Conservation (phyloP, 805 yeast genomes). For the Candida koratica region DNA sequence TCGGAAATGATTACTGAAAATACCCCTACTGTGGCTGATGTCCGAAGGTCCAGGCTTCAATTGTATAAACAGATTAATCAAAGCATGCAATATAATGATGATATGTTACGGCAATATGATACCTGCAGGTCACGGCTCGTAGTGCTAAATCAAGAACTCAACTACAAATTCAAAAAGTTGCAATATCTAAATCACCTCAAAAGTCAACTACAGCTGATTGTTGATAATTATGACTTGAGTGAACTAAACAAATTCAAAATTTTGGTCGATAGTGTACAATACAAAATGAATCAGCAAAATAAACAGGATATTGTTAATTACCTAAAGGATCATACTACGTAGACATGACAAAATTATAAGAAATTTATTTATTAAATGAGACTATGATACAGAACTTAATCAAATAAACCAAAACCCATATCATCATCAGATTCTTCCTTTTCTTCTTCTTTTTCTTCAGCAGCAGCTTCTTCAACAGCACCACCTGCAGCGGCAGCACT, state of each 20-base stretch:
- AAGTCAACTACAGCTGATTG: conserved; percentile 8
- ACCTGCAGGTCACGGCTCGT: conserved; percentile 17
- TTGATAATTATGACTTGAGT: conserved; percentile 4
- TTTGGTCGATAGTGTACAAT: conserved; percentile 12
- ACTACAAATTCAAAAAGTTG: conserved; percentile 29
- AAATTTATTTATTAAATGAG: conserved; percentile 1
- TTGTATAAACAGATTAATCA: conserved; percentile 18
- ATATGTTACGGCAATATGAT: conserved; percentile 21
- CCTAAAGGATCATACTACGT: conserved; percentile 3
- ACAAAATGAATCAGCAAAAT: conserved; percentile 9
- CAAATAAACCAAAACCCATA: conserved; percentile 91
- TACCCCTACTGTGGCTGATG: conserved; percentile 5
- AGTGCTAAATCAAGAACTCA: conserved; percentile 17
- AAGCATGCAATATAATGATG: conserved; percentile 11
- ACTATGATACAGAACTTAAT: conserved; percentile 45
- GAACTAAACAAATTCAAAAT: conserved; percentile 25
- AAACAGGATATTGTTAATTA: conserved; percentile 6
- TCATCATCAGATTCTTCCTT: conserved; percentile 39
- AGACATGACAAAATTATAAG: background rate
- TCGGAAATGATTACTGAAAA: conserved; percentile 5
- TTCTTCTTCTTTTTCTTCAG: conserved; percentile 33
- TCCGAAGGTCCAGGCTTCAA: conserved; percentile 7
- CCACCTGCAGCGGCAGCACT: conserved; percentile 34
- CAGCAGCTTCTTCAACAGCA: conserved; percentile 40
- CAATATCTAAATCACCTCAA: conserved; percentile 21